A percentile compares a stretch with the other conserved stretches of the same genome.
Evolutionary conservation across 2,329 filamentous ascomycete genomes (phyloP).

Genomic region (Penicillium brevicompactum): DNA sequence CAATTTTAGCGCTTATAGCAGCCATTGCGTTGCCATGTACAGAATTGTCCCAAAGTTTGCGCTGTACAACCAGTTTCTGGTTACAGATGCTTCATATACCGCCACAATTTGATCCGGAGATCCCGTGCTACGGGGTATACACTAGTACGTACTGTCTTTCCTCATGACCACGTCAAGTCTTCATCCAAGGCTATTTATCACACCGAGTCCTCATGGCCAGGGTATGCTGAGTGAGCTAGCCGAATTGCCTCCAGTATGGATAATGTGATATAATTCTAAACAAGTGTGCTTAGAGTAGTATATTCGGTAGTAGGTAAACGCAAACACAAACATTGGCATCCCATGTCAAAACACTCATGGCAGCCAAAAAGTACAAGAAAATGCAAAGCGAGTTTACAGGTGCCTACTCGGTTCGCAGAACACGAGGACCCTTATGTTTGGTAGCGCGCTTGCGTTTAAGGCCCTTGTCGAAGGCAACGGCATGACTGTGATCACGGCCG

Average conservation of each 20-base stretch:
- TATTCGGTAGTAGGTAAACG: constrained; percentile 10
- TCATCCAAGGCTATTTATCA: no score
- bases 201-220: no score
- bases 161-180: no score
- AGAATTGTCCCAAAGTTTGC: constrained; percentile 14
- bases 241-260: neutral
- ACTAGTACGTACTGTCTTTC: no score
- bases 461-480: constrained; percentile 55
- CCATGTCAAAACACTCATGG: constrained; percentile 13
- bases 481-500: constrained; percentile 78
- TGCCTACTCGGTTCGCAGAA: constrained; percentile 47
- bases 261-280: constrained; percentile 4
- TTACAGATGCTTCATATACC: constrained; percentile 6
- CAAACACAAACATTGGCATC: constrained; percentile 12
- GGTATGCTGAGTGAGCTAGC: no score
- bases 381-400: constrained; percentile 11
- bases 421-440: constrained; percentile 46
- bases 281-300: constrained; percentile 6
- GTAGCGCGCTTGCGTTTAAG: constrained; percentile 55
- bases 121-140: no score
- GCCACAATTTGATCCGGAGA: neutral
- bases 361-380: constrained; percentile 9
- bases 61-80: constrained; percentile 15
- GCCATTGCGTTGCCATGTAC: constrained; percentile 19
- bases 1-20: constrained; percentile 17